These are phyloP conservation scores for Phlyctochytrium bullatum DNA, from an alignment of 192 early-diverging fungal genomes.

Conservation along the genomic window DNA sequence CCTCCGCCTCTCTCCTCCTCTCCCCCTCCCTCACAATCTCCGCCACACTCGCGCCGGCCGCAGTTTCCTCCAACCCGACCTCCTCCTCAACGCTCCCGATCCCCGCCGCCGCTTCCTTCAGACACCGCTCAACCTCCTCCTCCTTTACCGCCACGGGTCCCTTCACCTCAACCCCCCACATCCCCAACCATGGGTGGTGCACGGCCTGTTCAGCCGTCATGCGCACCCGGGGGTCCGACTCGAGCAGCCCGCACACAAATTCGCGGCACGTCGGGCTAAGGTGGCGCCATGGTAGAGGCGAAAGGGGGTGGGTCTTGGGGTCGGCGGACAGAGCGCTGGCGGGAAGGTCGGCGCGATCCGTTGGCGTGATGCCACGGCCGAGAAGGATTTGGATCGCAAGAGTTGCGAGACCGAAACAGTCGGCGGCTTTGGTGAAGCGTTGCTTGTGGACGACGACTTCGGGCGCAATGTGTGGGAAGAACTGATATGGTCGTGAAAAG, in stretches of 20 bases:
- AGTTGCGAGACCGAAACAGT: conserved; percentile 18
- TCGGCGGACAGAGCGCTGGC: background rate
- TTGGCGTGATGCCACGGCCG: conserved; percentile 7
- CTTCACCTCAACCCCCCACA: conserved; percentile 3
- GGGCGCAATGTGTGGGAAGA: conserved; percentile 19
- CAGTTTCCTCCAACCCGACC: too few species aligned
- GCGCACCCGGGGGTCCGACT: conserved; percentile 1
- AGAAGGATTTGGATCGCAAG: conserved; percentile 10
- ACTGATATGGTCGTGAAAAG: background rate
- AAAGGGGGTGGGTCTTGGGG: too few species aligned
- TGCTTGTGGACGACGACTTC: conserved; percentile 13
- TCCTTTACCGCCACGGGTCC: conserved; percentile 1
- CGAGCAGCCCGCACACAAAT: conserved; percentile 4
- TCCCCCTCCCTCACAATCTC: too few species aligned
- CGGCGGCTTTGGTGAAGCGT: conserved; percentile 9
- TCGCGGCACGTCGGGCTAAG: background rate
- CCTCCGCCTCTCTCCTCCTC: too few species aligned
- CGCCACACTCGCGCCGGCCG: too few species aligned
- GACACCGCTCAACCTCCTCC: background rate
- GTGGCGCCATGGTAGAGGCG: background rate
- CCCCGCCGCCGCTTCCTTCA: too few species aligned
- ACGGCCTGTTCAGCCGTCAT: conserved; percentile 5
- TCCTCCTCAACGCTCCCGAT: too few species aligned
- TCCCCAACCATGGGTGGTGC: background rate
- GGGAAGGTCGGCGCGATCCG: background rate